Base-by-base conservation (phyloP, 2,329 filamentous ascomycete species). In the Colletotrichum graminicola region DNA sequence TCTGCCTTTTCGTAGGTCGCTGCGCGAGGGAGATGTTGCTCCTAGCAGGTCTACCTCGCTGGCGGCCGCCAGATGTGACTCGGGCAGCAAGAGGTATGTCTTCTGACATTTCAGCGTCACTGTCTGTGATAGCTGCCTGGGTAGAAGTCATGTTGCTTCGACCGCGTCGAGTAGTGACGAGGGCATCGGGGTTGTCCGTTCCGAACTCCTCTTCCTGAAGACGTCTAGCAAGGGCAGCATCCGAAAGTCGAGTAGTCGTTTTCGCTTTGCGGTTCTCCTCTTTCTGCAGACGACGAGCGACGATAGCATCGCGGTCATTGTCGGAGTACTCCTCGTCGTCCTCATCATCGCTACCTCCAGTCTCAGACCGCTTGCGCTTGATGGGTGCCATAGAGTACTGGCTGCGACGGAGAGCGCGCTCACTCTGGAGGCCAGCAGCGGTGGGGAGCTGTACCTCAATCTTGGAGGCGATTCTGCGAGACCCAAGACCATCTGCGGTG, bases 341-440 rank as follows among this genome's bases (percentile, higher is more conserved):
- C 1, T 80, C 81, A 12, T 84, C 82, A 1, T 82, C 79, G 61
- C 80, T 77, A 72, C 87, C 79, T n/a, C 81, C 82, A 62, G 84
- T 80, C 41, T 82, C 77, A 66, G 82, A 72, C 60, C 84, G 79
- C 79, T 88, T 87, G 64, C 81, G 77, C 73, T 86, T 81, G 16
- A 47, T 75, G 5, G 81, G 69, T 47, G 80, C 81, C 75, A 89
- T 78, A 2, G 87, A 82, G 72, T 83, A 87, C 61, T 85, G 80
- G 79, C 86, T 90, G 11, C 81, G 81, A 55, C 81, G 83, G 54
- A 88, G 79, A 70, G 83, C 80, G 59, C 81, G 79, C n/a, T 82
- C 83, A 65, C 84, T 84, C 52, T 80, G 82, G n/a, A 85, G 76
- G 39, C 56, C 76, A 76, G 61, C 80, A 78, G 73, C 55, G 14